These are phyloP conservation scores for Aspergillus pseudoviridinutans DNA, from an alignment of 2,329 filamentous ascomycete genomes.

Conservation along the genomic window DNA sequence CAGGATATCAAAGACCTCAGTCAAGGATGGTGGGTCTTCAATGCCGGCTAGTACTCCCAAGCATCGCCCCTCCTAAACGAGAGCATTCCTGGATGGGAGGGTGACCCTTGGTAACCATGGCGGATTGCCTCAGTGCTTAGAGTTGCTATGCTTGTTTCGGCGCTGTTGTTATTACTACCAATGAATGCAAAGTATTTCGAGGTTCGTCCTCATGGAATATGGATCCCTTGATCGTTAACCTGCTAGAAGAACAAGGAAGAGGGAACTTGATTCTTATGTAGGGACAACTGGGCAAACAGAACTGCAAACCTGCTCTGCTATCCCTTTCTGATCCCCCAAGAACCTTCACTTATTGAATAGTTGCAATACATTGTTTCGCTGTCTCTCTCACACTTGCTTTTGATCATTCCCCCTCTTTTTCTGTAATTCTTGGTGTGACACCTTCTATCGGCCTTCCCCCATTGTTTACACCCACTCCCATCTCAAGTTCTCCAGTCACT, in stretches of 20 bases:
- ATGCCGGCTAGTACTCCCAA: background rate
- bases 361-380: background rate
- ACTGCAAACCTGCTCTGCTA: background rate
- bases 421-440: background rate
- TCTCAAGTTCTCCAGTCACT: background rate
- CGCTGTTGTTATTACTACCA: background rate
- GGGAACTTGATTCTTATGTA: background rate
- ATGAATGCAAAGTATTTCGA: background rate
- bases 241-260: background rate
- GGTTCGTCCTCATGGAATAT: background rate
- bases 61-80: background rate
- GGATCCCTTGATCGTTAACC: background rate
- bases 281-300: background rate
- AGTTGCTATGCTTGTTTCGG: background rate
- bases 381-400: background rate
- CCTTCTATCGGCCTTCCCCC: background rate
- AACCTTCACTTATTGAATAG: background rate
- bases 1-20: background rate
- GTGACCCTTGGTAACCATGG: background rate
- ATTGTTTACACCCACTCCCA: background rate
- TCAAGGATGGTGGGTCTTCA: background rate
- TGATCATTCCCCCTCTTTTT: background rate
- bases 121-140: background rate
- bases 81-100: background rate
- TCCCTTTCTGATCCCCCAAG: background rate